Conservation (phyloP, 192 early-diverging fungal species). For the Mortierella alpina region DNA sequence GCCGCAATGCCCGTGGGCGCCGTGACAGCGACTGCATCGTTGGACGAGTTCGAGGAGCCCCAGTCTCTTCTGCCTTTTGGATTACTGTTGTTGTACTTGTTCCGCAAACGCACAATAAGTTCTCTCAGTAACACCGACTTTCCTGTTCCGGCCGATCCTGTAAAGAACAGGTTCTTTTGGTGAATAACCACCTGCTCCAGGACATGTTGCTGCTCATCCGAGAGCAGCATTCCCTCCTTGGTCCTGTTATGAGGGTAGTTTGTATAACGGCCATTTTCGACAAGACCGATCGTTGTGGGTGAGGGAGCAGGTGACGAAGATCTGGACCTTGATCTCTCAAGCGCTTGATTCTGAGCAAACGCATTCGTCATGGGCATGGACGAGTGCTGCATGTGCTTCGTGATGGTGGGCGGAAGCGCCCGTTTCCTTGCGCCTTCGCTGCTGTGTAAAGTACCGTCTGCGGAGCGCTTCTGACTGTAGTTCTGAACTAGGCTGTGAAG, state of each 20-base stretch:
- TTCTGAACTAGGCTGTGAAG: constrained; percentile 12
- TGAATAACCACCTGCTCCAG: constrained; percentile 68
- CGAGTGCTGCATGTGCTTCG: constrained; percentile 1
- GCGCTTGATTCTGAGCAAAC: not conserved
- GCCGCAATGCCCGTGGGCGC: constrained; percentile 88
- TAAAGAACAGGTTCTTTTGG: constrained; percentile 73
- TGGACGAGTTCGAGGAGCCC: constrained; percentile 43
- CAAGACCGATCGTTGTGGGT: not conserved
- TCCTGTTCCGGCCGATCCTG: constrained; percentile 79
- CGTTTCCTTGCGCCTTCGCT: constrained; percentile 7
- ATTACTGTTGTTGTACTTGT: constrained; percentile 59
- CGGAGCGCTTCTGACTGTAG: constrained; percentile 33
- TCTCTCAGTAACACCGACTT: constrained; percentile 63
- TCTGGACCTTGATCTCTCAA: not conserved
- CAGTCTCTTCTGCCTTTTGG: constrained; percentile 37
- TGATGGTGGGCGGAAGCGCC: constrained; percentile 1
- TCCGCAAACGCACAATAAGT: constrained; percentile 54
- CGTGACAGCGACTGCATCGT: constrained; percentile 63
- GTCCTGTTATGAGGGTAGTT: constrained; percentile 10
- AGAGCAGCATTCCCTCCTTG: constrained; percentile 52
- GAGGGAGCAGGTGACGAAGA: constrained; percentile 12
- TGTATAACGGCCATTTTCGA: not conserved
- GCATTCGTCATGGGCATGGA: constrained; percentile 6
- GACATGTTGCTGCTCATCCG: constrained; percentile 68
- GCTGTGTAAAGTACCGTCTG: constrained; percentile 23